phyloP scores from a whole-genome alignment of 768 basidiomycete genomes.

The Trametopsis cervina region DNA sequence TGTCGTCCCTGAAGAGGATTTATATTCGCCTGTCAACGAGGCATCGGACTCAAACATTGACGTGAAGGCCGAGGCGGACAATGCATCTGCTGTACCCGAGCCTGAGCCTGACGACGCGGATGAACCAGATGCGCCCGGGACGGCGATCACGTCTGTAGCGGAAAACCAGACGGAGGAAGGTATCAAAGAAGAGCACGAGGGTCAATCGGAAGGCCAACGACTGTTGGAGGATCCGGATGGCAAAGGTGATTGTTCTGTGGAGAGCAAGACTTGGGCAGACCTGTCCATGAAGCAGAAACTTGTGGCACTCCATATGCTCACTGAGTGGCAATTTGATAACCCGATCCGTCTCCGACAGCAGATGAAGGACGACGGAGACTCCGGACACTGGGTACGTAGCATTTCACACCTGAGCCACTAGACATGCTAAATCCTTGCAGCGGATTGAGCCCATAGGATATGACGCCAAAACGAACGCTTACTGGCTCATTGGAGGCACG shows the following conservation, averaged over 20 bases:
- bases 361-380: constrained; percentile 77
- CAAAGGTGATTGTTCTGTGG: no score
- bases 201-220: not conserved
- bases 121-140: not conserved
- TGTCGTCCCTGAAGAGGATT: constrained; percentile 18
- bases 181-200: not conserved
- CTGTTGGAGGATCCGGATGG: not conserved
- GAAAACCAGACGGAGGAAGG: not conserved
- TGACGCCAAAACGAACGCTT: constrained; percentile 70
- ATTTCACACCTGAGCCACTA: not conserved
- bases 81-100: not conserved
- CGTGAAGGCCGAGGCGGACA: constrained; percentile 17
- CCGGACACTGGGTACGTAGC: constrained; percentile 64
- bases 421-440: constrained; percentile 29
- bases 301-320: constrained; percentile 63
- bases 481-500: constrained; percentile 81
- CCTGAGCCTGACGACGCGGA: not conserved
- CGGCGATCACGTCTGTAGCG: not conserved
- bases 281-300: constrained; percentile 68
- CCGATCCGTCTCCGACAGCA: constrained; percentile 57
- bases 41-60: constrained; percentile 12
- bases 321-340: constrained; percentile 87
- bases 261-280: constrained; percentile 58
- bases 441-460: constrained; percentile 83
- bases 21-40: constrained; percentile 14